Evolutionary conservation across 805 yeast species (phyloP).

Genomic region (Metschnikowia lochheadii): DNA sequence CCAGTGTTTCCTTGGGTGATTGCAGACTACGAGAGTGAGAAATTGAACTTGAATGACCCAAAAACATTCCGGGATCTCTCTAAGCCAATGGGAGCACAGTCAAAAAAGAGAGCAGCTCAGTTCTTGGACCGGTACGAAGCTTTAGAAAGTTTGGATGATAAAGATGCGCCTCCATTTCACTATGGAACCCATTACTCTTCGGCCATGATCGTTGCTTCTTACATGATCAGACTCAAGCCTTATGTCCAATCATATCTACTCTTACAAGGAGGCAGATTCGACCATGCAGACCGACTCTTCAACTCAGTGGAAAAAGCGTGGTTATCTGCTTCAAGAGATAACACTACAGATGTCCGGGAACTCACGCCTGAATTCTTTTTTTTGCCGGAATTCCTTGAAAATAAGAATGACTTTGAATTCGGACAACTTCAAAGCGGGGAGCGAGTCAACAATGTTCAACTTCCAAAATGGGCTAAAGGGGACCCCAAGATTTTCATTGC

Average conservation of each 20-base stretch:
- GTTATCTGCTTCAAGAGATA: conserved; percentile 73
- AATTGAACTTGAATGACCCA: conserved; percentile 61
- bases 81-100: conserved; percentile 92
- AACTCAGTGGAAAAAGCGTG: conserved; percentile 74
- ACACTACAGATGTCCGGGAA: conserved; percentile 85
- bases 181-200: conserved; percentile 93
- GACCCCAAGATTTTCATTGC: conserved; percentile 72
- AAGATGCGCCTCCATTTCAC: conserved; percentile 69
- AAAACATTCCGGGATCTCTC: conserved; percentile 67
- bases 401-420: conserved; percentile 62
- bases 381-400: conserved; percentile 71
- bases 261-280: conserved; percentile 84
- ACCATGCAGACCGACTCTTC: conserved; percentile 81
- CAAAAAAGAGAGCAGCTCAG: conserved; percentile 51
- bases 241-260: conserved; percentile 74
- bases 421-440: conserved; percentile 67
- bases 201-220: conserved; percentile 88
- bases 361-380: conserved; percentile 82
- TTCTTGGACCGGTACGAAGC: conserved; percentile 75
- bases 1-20: conserved; percentile 92
- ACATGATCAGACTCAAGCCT: conserved; percentile 71
- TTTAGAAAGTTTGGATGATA: conserved; percentile 55
- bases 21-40: conserved; percentile 72
- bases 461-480: conserved; percentile 82
- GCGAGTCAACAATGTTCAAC: conserved; percentile 53